Conservation (phyloP, 306 rosid genomes). For the Vigna reflexopilosa region DNA sequence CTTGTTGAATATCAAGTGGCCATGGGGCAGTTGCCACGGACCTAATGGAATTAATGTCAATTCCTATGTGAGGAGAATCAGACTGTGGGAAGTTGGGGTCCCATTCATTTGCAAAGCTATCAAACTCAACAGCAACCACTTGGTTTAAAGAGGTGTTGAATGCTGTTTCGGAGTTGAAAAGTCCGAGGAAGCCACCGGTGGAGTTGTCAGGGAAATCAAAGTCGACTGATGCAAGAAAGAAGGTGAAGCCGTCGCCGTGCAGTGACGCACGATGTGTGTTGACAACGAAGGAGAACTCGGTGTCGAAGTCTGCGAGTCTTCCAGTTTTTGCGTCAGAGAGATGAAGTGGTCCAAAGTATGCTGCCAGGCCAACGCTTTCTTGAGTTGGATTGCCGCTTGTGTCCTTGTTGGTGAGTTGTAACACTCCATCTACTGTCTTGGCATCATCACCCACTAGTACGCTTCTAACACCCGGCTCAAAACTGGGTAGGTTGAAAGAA, state of each 20-base stretch:
- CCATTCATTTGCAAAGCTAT: constrained; percentile 41
- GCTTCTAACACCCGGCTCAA: background rate
- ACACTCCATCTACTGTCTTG: background rate
- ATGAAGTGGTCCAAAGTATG: background rate
- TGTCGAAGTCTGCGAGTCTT: constrained; percentile 21
- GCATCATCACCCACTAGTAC: constrained; percentile 1
- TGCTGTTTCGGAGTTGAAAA: constrained; percentile 27
- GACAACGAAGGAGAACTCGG: constrained; percentile 40
- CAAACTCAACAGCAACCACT: constrained; percentile 52
- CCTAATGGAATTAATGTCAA: constrained; percentile 43
- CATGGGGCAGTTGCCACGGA: constrained; percentile 28
- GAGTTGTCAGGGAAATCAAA: background rate
- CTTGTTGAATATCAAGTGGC: constrained; percentile 16
- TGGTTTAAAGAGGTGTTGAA: constrained; percentile 7
- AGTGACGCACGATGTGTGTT: background rate
- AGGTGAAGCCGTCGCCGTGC: constrained; percentile 50
- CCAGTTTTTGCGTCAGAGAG: constrained; percentile 21
- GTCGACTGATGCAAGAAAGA: constrained; percentile 35
- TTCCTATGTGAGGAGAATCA: constrained; percentile 51
- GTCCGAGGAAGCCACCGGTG: constrained; percentile 33
- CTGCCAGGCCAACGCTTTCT: constrained; percentile 42
- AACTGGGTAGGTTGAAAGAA: constrained; percentile 19
- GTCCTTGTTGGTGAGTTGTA: constrained; percentile 40
- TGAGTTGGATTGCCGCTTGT: background rate
- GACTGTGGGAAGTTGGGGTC: constrained; percentile 7